phyloP scores from a whole-genome alignment of 306 rosid species.

The Calophaca sinica region DNA sequence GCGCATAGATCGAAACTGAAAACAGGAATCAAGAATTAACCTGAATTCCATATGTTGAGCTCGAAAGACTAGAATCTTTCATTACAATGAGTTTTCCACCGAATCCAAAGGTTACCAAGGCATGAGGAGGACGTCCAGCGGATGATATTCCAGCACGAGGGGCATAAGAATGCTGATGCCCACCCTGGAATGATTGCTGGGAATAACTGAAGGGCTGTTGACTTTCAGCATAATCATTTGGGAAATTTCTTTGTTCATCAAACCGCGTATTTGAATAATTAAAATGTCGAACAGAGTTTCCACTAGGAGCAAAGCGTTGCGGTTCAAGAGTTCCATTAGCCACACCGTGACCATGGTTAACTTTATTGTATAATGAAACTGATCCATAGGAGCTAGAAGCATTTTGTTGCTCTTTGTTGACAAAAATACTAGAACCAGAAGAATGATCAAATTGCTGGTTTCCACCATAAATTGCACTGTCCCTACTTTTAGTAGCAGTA shows the following conservation, averaged over 20 bases:
- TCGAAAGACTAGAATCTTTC: constrained; percentile 61
- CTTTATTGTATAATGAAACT: constrained; percentile 59
- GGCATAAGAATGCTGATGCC: constrained; percentile 63
- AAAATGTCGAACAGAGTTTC: constrained; percentile 57
- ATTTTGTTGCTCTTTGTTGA: constrained; percentile 56
- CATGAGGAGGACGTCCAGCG: constrained; percentile 88
- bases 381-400: constrained; percentile 59
- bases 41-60: constrained; percentile 71
- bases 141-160: constrained; percentile 67
- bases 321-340: constrained; percentile 58
- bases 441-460: constrained; percentile 57
- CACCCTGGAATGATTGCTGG: constrained; percentile 65
- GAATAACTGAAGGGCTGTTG: constrained; percentile 56
- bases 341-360: constrained; percentile 53
- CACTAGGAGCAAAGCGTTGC: constrained; percentile 56
- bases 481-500: constrained; percentile 43
- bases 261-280: constrained; percentile 56
- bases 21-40: constrained; percentile 54
- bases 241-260: constrained; percentile 51
- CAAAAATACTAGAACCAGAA: constrained; percentile 52
- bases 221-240: constrained; percentile 57
- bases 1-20: constrained; percentile 24
- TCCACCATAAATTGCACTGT: constrained; percentile 45
- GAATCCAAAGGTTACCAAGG: constrained; percentile 82
- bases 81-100: constrained; percentile 88